A percentile compares a stretch with the other conserved stretches of the same genome.
These are phyloP conservation scores for Hanseniaspora sp. DNA, from an alignment of 1,139 yeast species.

Conservation along the genomic window DNA sequence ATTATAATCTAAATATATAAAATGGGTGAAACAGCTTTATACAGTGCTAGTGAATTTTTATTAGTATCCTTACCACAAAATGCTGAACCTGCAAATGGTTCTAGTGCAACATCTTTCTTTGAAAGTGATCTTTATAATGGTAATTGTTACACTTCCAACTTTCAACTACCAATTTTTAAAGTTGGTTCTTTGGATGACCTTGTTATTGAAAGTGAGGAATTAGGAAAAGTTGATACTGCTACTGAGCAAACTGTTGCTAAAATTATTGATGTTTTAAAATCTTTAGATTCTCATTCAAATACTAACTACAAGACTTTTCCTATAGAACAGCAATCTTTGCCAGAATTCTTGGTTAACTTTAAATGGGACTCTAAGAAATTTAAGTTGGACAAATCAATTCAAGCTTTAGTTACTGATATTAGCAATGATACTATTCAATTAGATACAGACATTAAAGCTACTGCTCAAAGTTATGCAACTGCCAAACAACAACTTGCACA, in stretches of 20 bases:
- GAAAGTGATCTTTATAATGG: constrained; percentile 30
- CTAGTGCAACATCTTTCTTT: constrained; percentile 34
- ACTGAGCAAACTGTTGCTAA: constrained; percentile 58
- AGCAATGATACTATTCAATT: constrained; percentile 68
- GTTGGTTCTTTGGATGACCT: constrained; percentile 89
- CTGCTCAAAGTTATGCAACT: constrained; percentile 58
- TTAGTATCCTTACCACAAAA: constrained; percentile 40
- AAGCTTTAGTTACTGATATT: constrained; percentile 58
- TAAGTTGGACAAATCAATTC: constrained; percentile 71
- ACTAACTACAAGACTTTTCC: constrained; percentile 42
- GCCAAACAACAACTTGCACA: constrained; percentile 78
- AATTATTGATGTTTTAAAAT: constrained; percentile 57
- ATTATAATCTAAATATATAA: background rate
- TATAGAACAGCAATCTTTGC: constrained; percentile 36
- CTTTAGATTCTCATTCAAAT: constrained; percentile 36
- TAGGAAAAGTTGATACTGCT: constrained; percentile 68
- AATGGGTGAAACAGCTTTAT: constrained; percentile 23
- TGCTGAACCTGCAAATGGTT: constrained; percentile 39
- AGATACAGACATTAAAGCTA: constrained; percentile 68
- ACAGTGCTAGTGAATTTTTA: constrained; percentile 29
- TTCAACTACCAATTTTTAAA: constrained; percentile 75
- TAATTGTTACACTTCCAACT: constrained; percentile 30
- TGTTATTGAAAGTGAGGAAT: constrained; percentile 82
- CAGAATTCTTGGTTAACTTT: constrained; percentile 59
- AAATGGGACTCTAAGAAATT: constrained; percentile 82